Evolutionary conservation across 1,139 yeast species (phyloP).

Genomic region (Nadsonia starkeyi-henricii): DNA sequence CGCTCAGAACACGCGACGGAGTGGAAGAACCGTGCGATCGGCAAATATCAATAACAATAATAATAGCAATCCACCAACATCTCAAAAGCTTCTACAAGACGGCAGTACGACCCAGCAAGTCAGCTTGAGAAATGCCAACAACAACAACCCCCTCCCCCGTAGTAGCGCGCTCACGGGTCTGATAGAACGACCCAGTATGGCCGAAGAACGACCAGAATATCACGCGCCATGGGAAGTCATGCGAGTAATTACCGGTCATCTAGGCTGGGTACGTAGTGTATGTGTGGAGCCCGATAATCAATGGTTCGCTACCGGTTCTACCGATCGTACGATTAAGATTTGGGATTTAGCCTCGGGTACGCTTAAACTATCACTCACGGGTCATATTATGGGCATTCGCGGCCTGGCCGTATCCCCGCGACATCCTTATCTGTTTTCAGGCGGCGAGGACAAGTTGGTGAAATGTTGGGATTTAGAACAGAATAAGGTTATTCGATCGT

Average conservation of each 20-base stretch:
- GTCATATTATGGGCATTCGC: constrained; percentile 83
- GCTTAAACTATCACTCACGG: constrained; percentile 64
- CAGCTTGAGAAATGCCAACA: not conserved
- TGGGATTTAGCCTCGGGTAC: constrained; percentile 78
- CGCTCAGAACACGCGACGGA: constrained; percentile 2
- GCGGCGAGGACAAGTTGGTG: constrained; percentile 89
- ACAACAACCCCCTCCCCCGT: not conserved
- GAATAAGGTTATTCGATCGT: constrained; percentile 68
- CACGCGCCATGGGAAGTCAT: constrained; percentile 58
- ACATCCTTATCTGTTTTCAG: constrained; percentile 81
- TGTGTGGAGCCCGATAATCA: constrained; percentile 75
- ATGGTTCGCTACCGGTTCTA: constrained; percentile 87
- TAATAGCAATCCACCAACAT: too few species aligned
- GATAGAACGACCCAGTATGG: constrained; percentile 1
- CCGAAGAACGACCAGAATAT: constrained; percentile 28
- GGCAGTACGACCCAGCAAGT: not conserved
- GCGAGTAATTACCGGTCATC: constrained; percentile 75
- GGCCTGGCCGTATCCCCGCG: constrained; percentile 57
- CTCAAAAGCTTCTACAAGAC: too few species aligned
- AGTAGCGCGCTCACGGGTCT: constrained; percentile 1
- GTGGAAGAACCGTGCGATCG: not conserved
- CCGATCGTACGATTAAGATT: constrained; percentile 75
- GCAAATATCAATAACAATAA: too few species aligned
- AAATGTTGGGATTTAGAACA: constrained; percentile 94
- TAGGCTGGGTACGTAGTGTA: constrained; percentile 81